Evolutionary conservation across 1,139 yeast species (phyloP), one percentile per base, ranked within the genome.

Genomic region (Blastobotrys elegans): DNA sequence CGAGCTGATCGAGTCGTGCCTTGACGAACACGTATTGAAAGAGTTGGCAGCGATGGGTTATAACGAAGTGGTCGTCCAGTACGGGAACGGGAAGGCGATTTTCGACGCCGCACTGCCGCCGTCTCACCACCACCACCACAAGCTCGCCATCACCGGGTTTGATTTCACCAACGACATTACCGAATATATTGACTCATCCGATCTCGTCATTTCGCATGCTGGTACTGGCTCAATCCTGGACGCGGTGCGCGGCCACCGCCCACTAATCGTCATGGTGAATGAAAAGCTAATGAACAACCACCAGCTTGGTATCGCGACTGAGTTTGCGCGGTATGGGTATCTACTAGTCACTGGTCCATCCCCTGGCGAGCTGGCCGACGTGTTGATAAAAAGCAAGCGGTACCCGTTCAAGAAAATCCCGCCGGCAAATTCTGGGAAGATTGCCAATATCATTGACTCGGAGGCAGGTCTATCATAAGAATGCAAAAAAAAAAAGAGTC

Each of bases 141-240:
- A 53, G 56, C 14, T 78, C 8, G 61, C 64, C 21, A 80, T 68
- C 13, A 36, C 51, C 7, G 70, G 70, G 10, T 69, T 68, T 46
- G 60, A 49, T 26, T 63, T 67, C 41, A 53, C 61, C 4, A 46
- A 56, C 29, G 73, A 78, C 1, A 80, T 79, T 60, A 69, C 77
- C 4, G 54, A 65, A 1, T 62, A 69, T 55, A 61, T 83, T 58
- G 59, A 64, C 41, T 43, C 55, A 7, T 51, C 76, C 1, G 80
- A 80, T 47, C 58, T 86, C 39, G 84, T 90, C 6, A 74, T 92
- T 11, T 82, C 96, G 1, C 97, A 92, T 63, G 97, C 96, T 0
- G 97, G 74, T 20, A 87, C 97, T 0, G 98, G 98, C 1, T 85
- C 96, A 0, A 85, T 92, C 8, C 65, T 92, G 18, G 98, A 92